Percentiles rank a stretch among this genome's conserved stretches.
Evolutionary conservation across 2,329 filamentous ascomycete genomes (phyloP).

Genomic region (Acephala macrosclerotiorum): DNA sequence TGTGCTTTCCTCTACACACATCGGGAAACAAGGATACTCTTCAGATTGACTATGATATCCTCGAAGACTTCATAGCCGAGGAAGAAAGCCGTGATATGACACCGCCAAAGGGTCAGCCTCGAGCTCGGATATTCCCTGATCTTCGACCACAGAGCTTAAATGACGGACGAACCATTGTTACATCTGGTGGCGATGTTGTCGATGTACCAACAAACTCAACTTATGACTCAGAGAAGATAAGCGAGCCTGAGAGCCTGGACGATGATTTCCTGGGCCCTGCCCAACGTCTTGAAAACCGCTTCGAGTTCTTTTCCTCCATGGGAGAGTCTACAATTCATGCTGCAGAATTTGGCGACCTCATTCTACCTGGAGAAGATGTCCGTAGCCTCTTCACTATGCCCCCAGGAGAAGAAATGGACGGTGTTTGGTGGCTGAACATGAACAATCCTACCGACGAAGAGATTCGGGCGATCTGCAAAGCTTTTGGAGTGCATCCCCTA

Average conservation of each 20-base stretch:
- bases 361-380: slow-evolving; percentile 89
- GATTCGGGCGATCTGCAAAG: slow-evolving; percentile 85
- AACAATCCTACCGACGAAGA: slow-evolving; percentile 90
- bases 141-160: slow-evolving; percentile 37
- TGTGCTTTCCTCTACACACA: slow-evolving; percentile 81
- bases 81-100: slow-evolving; percentile 57
- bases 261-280: slow-evolving; percentile 27
- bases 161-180: slow-evolving; percentile 41
- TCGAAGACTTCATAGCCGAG: slow-evolving; percentile 87
- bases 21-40: slow-evolving; percentile 78
- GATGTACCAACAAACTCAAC: slow-evolving; percentile 56
- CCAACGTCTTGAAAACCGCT: slow-evolving; percentile 62
- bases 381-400: slow-evolving; percentile 81
- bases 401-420: slow-evolving; percentile 68
- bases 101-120: slow-evolving; percentile 41
- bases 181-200: slow-evolving; percentile 63
- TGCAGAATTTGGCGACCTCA: slow-evolving; percentile 83
- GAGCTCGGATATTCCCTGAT: slow-evolving; percentile 43
- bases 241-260: slow-evolving; percentile 43
- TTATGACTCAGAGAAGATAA: slow-evolving; percentile 56
- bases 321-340: slow-evolving; percentile 94
- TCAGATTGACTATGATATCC: slow-evolving; percentile 89
- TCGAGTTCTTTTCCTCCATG: slow-evolving; percentile 96
- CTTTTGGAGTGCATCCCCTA: slow-evolving; percentile 93
- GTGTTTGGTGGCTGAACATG: slow-evolving; percentile 99